Evolutionary conservation across 2,329 filamentous ascomycete species (phyloP), one percentile per base, ranked within the genome.

Genomic region (Neophaeococcomyces mojaviensis): DNA sequence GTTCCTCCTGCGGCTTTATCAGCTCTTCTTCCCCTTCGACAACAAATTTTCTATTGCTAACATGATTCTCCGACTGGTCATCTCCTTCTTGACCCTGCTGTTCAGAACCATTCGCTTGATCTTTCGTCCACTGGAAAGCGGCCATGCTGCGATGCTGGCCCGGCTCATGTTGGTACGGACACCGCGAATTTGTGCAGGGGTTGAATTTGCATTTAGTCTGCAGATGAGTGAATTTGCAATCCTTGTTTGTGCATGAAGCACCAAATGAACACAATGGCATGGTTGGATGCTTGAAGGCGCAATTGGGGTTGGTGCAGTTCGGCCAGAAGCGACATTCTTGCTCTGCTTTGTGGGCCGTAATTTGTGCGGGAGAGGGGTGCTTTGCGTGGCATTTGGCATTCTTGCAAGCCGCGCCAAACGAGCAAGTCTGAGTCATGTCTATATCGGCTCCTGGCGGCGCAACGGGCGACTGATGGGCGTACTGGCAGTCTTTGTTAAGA

Each of bases 231-330:
- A 94, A 98, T 57, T 88, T 88, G 78, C 92, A 98, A 50, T 81
- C 81, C 10, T 81, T 70, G 3, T 79, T 80, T 30, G 82, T 82
- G 72, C 92, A 98, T 62, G 90, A 87, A 39, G 84, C 85, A 22
- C 92, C 92, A 62, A 96, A 96, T 49, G 87, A 82, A 71, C 92
- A 98, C 19, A 87, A 74, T 5, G 88, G 87, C 78, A 88, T 87
- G 22, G 76, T 78, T 0, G 88, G 88, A 62, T 98, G 92, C 64
- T 83, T 84, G 73, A 96, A 98, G 1, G 86, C 79, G 62, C 92
- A 98, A 56, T 79, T 76, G 7, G 82, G 77, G 64, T 97, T 96
- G 40, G 87, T 84, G 72, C 88, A 95, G 68, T 94, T 87, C 48
- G 89, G 88, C 65, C 80, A 94, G 73, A 88, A 95, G 61, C 84